These are phyloP conservation scores for Mortierella sp. DNA, from an alignment of 371 early-diverging fungal species.

Conservation along the genomic window DNA sequence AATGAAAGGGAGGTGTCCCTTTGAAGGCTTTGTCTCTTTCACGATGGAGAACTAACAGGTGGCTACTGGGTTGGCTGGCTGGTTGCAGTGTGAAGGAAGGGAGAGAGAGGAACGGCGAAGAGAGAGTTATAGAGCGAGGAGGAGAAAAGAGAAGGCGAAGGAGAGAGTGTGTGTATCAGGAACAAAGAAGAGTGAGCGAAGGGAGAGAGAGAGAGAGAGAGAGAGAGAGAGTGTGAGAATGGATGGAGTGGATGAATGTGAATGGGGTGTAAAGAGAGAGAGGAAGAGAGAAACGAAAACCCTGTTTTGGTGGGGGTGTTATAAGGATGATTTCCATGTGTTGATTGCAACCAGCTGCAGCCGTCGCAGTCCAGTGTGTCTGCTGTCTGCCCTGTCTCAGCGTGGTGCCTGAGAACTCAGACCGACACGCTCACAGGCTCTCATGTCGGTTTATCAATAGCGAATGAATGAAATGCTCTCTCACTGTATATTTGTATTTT, in stretches of 20 bases:
- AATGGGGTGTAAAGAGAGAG: background rate
- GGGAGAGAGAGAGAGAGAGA: background rate
- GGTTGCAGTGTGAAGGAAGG: background rate
- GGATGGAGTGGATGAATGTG: slow-evolving; percentile 12
- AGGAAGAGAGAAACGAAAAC: background rate
- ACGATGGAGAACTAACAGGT: slow-evolving; percentile 5
- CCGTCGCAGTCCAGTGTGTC: background rate
- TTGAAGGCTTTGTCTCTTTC: background rate
- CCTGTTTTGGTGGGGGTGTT: background rate
- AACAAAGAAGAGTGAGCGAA: background rate
- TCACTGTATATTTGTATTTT: background rate
- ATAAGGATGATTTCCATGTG: background rate
- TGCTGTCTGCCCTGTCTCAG: background rate
- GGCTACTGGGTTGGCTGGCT: background rate
- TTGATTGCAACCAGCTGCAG: background rate
- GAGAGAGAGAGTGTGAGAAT: background rate
- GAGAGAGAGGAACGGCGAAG: background rate
- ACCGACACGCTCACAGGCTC: slow-evolving; percentile 15
- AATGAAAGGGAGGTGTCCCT: background rate
- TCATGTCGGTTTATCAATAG: background rate
- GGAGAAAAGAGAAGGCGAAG: background rate
- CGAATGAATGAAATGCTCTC: background rate
- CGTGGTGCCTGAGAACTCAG: slow-evolving; percentile 7
- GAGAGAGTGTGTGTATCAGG: background rate
- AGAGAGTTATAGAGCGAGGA: background rate